These are phyloP conservation scores for Chlamydomonas asymmetrica DNA, from an alignment of 139 green algal species.

Conservation along the genomic window DNA sequence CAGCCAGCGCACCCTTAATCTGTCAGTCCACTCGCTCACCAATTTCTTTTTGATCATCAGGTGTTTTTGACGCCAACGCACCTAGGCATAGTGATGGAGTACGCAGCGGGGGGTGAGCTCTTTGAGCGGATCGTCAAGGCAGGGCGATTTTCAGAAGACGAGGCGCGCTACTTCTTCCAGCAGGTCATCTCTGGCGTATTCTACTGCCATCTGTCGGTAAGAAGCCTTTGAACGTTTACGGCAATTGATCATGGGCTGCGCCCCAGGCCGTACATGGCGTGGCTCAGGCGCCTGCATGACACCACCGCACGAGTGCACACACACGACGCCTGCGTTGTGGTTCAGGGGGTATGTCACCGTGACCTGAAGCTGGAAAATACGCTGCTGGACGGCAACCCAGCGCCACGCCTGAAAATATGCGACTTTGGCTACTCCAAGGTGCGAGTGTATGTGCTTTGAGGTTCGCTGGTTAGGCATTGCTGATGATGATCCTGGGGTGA, in stretches of 20 bases:
- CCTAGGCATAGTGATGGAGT: conserved; percentile 88
- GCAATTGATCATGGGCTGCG: no score
- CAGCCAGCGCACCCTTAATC: no score
- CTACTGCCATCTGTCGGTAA: conserved; percentile 88
- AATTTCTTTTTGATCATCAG: no score
- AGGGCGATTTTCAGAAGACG: conserved; percentile 92
- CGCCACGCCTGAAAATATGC: conserved; percentile 94
- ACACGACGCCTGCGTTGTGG: no score
- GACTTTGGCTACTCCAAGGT: conserved; percentile 95
- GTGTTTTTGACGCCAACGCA: conserved; percentile 78
- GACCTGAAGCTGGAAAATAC: conserved; percentile 99
- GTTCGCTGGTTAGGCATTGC: no score
- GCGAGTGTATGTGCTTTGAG: no score
- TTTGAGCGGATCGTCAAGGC: conserved; percentile 94
- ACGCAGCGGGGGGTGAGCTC: conserved; percentile 89
- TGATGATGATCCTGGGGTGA: no score
- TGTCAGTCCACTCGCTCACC: no score
- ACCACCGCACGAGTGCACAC: neutral
- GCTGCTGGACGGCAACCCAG: conserved; percentile 86
- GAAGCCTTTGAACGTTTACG: neutral
- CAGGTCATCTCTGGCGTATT: conserved; percentile 95
- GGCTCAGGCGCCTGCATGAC: neutral
- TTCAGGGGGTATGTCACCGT: conserved; percentile 94
- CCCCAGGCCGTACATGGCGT: no score
- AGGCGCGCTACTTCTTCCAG: conserved; percentile 99